phyloP scores from a whole-genome alignment of 2,329 filamentous ascomycete genomes.

The Chaetomium sp. region DNA sequence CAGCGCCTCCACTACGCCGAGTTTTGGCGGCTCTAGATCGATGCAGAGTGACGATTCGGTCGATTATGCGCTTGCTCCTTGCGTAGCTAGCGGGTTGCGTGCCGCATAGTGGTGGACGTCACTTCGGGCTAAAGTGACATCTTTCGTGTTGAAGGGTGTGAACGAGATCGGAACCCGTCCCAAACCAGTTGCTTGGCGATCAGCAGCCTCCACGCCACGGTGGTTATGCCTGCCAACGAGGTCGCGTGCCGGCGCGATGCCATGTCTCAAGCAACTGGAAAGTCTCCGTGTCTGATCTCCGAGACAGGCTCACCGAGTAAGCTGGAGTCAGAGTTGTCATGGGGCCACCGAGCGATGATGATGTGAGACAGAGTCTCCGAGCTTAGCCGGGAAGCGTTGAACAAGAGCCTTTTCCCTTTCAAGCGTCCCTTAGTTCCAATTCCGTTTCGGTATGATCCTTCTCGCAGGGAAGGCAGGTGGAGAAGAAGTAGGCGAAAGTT shows the following conservation, averaged over 20 bases:
- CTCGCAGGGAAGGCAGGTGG: background rate
- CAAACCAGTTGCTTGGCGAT: constrained; percentile 19
- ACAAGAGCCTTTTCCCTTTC: background rate
- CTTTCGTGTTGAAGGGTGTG: constrained; percentile 1
- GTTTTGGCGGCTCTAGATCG: constrained; percentile 26
- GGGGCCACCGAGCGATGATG: background rate
- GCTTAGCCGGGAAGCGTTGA: background rate
- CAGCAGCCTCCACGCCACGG: background rate
- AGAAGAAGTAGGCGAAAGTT: background rate
- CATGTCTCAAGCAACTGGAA: background rate
- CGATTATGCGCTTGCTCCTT: constrained; percentile 16
- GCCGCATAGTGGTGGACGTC: constrained; percentile 12
- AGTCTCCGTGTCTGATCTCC: background rate
- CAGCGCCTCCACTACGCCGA: background rate
- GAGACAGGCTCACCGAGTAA: background rate
- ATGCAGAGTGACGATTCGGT: constrained; percentile 28
- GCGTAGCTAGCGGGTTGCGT: constrained; percentile 1
- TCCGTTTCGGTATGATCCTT: background rate
- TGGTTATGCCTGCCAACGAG: background rate
- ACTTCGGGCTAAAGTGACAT: background rate
- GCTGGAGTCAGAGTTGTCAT: background rate
- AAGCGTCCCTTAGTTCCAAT: background rate
- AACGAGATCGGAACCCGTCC: constrained; percentile 9
- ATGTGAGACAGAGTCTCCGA: background rate
- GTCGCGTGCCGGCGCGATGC: constrained; percentile 6